A percentile compares a stretch with the other conserved stretches of the same genome.
These are phyloP conservation scores for Phytophthora palmivora DNA, from an alignment of 352 stramenopile genomes.

Conservation along the genomic window DNA sequence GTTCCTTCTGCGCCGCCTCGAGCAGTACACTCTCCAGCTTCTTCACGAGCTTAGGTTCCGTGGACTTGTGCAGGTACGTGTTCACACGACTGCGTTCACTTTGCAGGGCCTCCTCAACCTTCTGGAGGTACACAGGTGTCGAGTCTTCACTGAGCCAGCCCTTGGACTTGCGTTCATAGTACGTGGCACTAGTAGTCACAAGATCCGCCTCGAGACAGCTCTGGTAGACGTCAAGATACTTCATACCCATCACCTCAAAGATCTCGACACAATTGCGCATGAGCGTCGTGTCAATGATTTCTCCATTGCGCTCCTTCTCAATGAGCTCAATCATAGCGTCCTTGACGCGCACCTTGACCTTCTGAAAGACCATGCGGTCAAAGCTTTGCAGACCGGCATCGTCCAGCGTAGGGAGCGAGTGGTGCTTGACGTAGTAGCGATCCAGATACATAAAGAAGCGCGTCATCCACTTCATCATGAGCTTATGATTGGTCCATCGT, in stretches of 20 bases:
- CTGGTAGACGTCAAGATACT: conserved; percentile 96
- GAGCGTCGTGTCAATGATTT: conserved; percentile 97
- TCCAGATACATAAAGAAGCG: conserved; percentile 99
- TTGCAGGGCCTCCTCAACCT: conserved; percentile 89
- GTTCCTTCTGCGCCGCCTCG: conserved; percentile 93
- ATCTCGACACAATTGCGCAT: conserved; percentile 98
- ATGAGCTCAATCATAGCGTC: conserved; percentile 96
- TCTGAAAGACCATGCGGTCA: conserved; percentile 85
- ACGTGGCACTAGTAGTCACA: conserved; percentile 91
- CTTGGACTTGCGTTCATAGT: conserved; percentile 97
- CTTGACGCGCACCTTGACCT: conserved; percentile 83
- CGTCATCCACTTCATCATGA: conserved; percentile 99
- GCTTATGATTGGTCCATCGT: conserved; percentile 99
- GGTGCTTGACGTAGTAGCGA: conserved; percentile 97
- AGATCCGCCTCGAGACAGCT: conserved; percentile 95
- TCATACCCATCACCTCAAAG: conserved; percentile 98
- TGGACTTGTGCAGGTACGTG: conserved; percentile 97
- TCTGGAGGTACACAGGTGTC: conserved; percentile 98
- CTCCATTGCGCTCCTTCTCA: conserved; percentile 97
- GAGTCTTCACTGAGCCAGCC: conserved; percentile 98
- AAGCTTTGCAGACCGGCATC: conserved; percentile 91
- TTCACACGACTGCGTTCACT: conserved; percentile 89
- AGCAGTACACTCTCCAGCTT: conserved; percentile 95
- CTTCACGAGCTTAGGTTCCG: conserved; percentile 96
- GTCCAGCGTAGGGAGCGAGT: conserved; percentile 95